These are phyloP conservation scores for Eutrema japonicum DNA, from an alignment of 345 rosid genomes.

Conservation along the genomic window DNA sequence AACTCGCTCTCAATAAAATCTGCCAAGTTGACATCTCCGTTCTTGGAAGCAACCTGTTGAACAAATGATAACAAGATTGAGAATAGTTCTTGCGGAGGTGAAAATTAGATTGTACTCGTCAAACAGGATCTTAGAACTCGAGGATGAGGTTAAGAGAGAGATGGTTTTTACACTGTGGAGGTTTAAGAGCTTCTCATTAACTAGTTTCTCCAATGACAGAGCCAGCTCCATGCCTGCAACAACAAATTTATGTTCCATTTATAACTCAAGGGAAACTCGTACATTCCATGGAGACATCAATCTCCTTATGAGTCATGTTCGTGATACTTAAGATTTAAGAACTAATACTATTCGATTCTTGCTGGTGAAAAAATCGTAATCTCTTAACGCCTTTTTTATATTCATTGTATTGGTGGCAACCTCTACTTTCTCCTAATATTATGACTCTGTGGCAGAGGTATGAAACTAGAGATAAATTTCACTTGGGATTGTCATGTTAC, in stretches of 20 bases:
- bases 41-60: conserved; percentile 70
- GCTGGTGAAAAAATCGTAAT: not conserved
- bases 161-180: conserved; percentile 63
- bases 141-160: not conserved
- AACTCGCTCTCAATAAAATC: conserved; percentile 77
- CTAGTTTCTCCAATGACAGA: conserved; percentile 84
- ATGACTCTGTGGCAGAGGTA: not conserved
- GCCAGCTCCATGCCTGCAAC: conserved; percentile 90
- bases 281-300: conserved; percentile 1
- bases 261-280: conserved; percentile 1
- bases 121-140: not conserved
- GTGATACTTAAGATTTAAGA: not conserved
- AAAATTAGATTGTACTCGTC: not conserved
- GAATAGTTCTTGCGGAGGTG: not conserved
- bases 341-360: not conserved
- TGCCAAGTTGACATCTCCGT: conserved; percentile 69
- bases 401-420: not conserved
- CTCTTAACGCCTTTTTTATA: not conserved
- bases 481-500: not conserved
- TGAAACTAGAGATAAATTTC: conserved; percentile 1
- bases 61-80: conserved; percentile 27
- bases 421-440: not conserved
- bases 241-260: conserved; percentile 26
- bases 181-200: conserved; percentile 77
- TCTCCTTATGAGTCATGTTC: conserved; percentile 15